Percentiles rank a stretch among this genome's conserved stretches.
These are phyloP conservation scores for Haematococcus sp. DNA, from an alignment of 139 green algal species.

Conservation along the genomic window DNA sequence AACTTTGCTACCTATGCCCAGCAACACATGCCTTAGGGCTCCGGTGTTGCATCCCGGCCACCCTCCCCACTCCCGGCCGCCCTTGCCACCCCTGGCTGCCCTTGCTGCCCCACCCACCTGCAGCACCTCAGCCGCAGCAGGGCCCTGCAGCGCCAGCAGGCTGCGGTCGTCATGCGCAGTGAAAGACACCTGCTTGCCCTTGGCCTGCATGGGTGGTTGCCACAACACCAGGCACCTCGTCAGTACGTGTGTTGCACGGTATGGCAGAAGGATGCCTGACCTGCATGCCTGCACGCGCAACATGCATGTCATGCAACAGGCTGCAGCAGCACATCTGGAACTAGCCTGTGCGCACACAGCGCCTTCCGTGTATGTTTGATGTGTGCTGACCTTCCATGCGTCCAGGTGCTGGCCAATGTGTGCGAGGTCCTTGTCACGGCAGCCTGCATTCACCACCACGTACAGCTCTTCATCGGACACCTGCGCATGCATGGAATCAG, in stretches of 20 bases:
- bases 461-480: conserved; percentile 84
- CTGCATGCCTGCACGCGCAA: no score
- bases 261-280: no score
- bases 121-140: conserved; percentile 51
- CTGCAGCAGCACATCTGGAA: conserved; percentile 1
- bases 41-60: no score
- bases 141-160: conserved; percentile 91
- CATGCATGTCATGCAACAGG: no score
- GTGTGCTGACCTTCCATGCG: conserved; percentile 27
- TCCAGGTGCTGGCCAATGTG: conserved; percentile 85
- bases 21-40: no score
- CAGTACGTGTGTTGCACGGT: no score
- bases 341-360: neutral
- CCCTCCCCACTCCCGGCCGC: no score
- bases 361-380: no score
- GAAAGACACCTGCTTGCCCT: conserved; percentile 63
- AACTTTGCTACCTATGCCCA: no score
- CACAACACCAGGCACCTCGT: no score
- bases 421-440: conserved; percentile 93
- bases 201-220: conserved; percentile 43
- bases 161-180: conserved; percentile 85
- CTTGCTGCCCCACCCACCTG: conserved; percentile 1
- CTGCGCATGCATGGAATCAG: conserved; percentile 32
- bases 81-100: no score
- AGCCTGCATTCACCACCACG: conserved; percentile 96